Evolutionary conservation across 169 alveolate genomes (phyloP).

Genomic region (Perkinsus chesapeaki): DNA sequence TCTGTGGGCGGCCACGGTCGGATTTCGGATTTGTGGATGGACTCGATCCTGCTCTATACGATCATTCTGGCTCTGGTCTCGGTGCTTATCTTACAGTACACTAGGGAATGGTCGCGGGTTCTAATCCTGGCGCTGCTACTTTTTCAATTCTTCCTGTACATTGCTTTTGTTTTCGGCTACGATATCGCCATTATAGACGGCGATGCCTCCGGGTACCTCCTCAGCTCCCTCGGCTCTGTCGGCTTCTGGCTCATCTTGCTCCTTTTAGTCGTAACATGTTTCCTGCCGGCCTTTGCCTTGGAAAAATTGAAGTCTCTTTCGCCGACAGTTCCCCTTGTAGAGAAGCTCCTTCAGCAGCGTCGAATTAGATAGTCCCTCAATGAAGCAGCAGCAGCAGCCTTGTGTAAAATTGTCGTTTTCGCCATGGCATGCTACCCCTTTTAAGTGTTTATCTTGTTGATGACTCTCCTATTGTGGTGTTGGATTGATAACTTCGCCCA

Average conservation of each 20-base stretch:
- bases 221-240: not conserved
- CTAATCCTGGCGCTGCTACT: not conserved
- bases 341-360: not conserved
- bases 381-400: not conserved
- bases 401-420: not conserved
- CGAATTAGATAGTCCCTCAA: not conserved
- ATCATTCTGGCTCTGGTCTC: not conserved
- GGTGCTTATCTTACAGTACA: not conserved
- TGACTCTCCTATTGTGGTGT: not conserved
- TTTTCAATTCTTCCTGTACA: not conserved
- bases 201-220: not conserved
- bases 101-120: not conserved
- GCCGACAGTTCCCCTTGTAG: not conserved
- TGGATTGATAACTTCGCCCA: not conserved
- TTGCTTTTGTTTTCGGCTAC: not conserved
- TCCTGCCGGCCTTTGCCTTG: not conserved
- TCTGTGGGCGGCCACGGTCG: not conserved
- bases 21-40: not conserved
- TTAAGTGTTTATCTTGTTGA: not conserved
- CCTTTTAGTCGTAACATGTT: not conserved
- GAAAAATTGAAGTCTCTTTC: not conserved
- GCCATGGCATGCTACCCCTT: too few species aligned
- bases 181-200: not conserved
- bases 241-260: not conserved
- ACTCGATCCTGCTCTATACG: not conserved